Evolutionary conservation across 345 rosid species (phyloP), one percentile per base, ranked within the genome.

Genomic region (Citrus sinensis): DNA sequence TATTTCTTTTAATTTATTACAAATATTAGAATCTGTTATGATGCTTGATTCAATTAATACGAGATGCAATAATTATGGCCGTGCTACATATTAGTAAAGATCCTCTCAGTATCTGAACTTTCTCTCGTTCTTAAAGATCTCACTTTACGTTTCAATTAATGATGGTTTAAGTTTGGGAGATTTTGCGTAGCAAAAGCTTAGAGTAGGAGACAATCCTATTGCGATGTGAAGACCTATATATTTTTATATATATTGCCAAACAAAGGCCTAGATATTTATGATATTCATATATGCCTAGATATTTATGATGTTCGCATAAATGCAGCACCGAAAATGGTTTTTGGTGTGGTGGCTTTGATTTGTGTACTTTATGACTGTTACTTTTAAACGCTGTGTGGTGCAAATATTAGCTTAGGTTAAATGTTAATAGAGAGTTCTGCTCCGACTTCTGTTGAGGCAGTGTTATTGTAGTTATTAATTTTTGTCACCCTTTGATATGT

Each of bases 391-490:
- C 35, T 4, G 5, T 74, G 22, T 40, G 40, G 6, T 63, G 16
- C 34, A 16, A 70, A 70, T 75, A 27, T 64, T 49, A 35, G 3
- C 67, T 77, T 76, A 77, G 81, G 74, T 54, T 37, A 78, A 22
- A 84, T 81, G 80, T 24, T 76, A 73, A 35, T 67, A 29, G 77
- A 58, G 39, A 65, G 58, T 73, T 70, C 73, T 73, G 34, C 78
- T 14, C 11, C 24, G 25, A 75, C 62, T 65, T 49, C 46, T 16
- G 78, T 75, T 49, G 78, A 75, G 37, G 78, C 78, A 22, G 40
- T 51, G 5, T 46, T 13, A 13, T 46, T 1, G 5, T 13, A 46
- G 51, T 13, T 46, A 4, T 46, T 46, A 46, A 46, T 46, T 46
- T 11, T 46, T 46, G 3, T 46, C 17, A 3, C 51, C 4, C 17